Percentiles rank a stretch among this genome's conserved stretches.
phyloP scores from a whole-genome alignment of 352 stramenopile genomes.

The Phytophthora melonis region DNA sequence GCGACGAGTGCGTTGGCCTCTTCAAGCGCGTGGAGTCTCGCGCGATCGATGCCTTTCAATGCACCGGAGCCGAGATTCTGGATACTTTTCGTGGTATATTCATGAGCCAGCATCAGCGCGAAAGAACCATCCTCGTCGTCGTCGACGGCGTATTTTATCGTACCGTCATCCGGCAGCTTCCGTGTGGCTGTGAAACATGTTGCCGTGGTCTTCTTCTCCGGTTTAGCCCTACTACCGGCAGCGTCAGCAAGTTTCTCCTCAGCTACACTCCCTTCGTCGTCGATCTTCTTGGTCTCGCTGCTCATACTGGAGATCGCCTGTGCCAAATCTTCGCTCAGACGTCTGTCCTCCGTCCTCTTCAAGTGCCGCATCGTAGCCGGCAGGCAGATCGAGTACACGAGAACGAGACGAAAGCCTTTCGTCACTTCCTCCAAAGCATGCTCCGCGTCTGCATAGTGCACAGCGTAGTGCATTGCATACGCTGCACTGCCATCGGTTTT shows the following conservation, averaged over 20 bases:
- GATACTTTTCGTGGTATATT: slow-evolving; percentile 28
- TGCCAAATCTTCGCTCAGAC: neutral
- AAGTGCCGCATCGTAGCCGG: slow-evolving; percentile 14
- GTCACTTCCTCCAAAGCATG: slow-evolving; percentile 19
- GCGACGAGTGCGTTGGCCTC: slow-evolving; percentile 8
- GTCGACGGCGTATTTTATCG: neutral
- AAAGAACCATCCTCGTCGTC: slow-evolving; percentile 36
- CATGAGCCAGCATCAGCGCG: slow-evolving; percentile 19
- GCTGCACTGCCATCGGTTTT: slow-evolving; percentile 10
- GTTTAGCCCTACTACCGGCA: too few species aligned
- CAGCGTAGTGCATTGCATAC: slow-evolving; percentile 11
- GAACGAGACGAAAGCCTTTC: slow-evolving; percentile 18
- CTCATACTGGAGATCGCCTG: slow-evolving; percentile 39
- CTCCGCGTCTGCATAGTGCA: slow-evolving; percentile 24
- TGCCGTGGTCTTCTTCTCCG: neutral
- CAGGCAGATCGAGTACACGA: slow-evolving; percentile 29
- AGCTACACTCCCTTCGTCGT: too few species aligned
- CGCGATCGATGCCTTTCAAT: slow-evolving; percentile 27
- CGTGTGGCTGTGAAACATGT: slow-evolving; percentile 1
- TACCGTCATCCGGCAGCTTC: neutral
- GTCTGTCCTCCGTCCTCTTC: neutral
- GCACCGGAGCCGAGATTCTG: slow-evolving; percentile 10
- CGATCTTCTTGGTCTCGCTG: neutral
- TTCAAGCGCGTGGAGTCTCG: slow-evolving; percentile 6
- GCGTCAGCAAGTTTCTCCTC: too few species aligned